phyloP scores from a whole-genome alignment of 768 basidiomycete genomes.

The Phlebiopsis flavidoalba region DNA sequence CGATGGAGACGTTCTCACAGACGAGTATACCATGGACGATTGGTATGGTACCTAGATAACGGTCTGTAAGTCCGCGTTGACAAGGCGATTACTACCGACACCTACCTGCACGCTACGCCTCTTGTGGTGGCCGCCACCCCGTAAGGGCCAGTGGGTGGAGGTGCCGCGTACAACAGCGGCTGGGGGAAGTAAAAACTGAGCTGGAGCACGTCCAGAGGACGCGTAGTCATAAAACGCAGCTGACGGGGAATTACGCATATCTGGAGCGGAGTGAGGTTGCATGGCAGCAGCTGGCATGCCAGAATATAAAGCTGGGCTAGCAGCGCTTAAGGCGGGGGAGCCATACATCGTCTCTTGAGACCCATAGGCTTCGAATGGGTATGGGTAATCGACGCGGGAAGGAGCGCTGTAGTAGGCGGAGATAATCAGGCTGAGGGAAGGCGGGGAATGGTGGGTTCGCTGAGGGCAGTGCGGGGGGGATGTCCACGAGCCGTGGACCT shows the following conservation, averaged over 20 bases:
- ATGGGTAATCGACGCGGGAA: conserved; percentile 28
- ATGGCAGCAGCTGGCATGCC: conserved; percentile 36
- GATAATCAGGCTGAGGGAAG: conserved; percentile 54
- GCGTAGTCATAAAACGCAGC: conserved; percentile 58
- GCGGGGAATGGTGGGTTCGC: conserved; percentile 41
- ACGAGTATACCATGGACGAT: neutral
- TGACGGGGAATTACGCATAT: conserved; percentile 42
- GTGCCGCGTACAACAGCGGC: conserved; percentile 52
- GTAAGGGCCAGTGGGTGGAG: conserved; percentile 34
- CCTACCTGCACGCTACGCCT: conserved; percentile 54
- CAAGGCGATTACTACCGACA: neutral
- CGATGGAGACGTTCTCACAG: neutral
- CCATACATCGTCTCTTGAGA: conserved; percentile 49
- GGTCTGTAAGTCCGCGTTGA: neutral
- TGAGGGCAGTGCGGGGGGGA: conserved; percentile 37
- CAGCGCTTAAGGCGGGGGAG: conserved; percentile 37
- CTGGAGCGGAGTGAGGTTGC: conserved; percentile 34
- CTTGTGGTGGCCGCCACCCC: conserved; percentile 36
- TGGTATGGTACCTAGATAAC: neutral
- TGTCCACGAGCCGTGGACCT: conserved; percentile 35
- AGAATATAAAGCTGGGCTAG: conserved; percentile 44
- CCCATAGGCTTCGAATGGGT: conserved; percentile 42
- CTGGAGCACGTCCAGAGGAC: conserved; percentile 38
- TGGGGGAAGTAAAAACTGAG: conserved; percentile 64
- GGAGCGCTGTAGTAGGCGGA: conserved; percentile 52